A percentile compares a stretch with the other conserved stretches of the same genome.
phyloP scores from a whole-genome alignment of 495 filamentous ascomycete species.

The Penicillium lividum region DNA sequence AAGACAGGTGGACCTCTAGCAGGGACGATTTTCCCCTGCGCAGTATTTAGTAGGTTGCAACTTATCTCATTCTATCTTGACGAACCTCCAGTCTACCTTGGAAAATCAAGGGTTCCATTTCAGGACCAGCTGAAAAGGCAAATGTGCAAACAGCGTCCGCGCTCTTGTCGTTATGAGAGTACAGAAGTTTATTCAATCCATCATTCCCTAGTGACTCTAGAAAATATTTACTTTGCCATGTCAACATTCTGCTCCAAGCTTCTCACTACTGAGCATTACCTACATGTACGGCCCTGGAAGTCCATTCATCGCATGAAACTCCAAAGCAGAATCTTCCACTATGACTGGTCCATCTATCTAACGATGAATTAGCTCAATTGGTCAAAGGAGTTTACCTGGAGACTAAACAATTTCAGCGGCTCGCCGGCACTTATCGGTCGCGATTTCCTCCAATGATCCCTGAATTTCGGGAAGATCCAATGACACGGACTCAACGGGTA shows the following conservation, averaged over 20 bases:
- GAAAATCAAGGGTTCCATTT: conserved; percentile 73
- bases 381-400: not conserved
- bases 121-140: conserved; percentile 76
- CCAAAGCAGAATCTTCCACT: conserved; percentile 91
- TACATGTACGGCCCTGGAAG: conserved; percentile 91
- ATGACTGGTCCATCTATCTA: conserved; percentile 79
- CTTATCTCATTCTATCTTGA: not conserved
- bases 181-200: conserved; percentile 79
- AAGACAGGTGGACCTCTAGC: conserved; percentile 61
- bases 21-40: conserved; percentile 52
- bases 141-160: conserved; percentile 91
- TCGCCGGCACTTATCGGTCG: conserved; percentile 69
- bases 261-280: conserved; percentile 22
- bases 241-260: not conserved
- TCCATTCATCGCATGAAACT: conserved; percentile 78
- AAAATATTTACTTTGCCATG: conserved; percentile 75
- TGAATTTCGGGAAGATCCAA: conserved; percentile 79
- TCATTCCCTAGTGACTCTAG: conserved; percentile 70
- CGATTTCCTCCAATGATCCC: conserved; percentile 78
- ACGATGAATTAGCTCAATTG: not conserved
- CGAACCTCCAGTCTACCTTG: conserved; percentile 65
- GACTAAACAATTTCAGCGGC: conserved; percentile 62
- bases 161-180: conserved; percentile 78
- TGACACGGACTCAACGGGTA: conserved; percentile 60
- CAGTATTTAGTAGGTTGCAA: not conserved